Conservation (phyloP, 169 alveolate species). For the Plasmodium coatneyi region DNA sequence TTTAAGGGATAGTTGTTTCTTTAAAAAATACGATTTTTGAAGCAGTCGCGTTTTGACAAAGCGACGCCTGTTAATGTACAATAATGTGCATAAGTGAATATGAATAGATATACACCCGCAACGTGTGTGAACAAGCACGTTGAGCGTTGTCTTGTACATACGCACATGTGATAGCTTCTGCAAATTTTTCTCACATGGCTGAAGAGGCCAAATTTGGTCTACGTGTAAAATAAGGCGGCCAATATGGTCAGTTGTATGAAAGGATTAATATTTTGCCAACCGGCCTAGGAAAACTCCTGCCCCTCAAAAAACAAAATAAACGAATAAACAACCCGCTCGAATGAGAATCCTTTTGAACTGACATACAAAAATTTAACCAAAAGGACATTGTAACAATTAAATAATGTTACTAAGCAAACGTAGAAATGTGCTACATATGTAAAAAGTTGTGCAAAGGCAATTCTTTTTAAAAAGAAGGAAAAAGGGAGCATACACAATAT, state of each 20-base stretch:
- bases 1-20: not conserved
- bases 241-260: not conserved
- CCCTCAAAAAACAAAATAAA: not conserved
- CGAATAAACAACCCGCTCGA: not conserved
- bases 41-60: not conserved
- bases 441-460: not conserved
- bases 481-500: not conserved
- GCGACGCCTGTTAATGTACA: not conserved
- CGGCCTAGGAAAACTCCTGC: not conserved
- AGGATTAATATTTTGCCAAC: not conserved
- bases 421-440: not conserved
- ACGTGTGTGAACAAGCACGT: not conserved
- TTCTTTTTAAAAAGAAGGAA: not conserved
- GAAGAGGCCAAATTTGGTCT: not conserved
- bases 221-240: not conserved
- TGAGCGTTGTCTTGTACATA: not conserved
- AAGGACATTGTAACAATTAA: not conserved
- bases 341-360: not conserved
- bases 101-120: not conserved
- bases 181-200: not conserved
- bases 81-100: not conserved
- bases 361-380: not conserved
- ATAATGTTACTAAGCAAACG: constrained; percentile 9
- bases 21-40: not conserved
- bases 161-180: not conserved